These are phyloP conservation scores for Fraxinus americana DNA, from an alignment of 257 asterid species.

Conservation along the genomic window DNA sequence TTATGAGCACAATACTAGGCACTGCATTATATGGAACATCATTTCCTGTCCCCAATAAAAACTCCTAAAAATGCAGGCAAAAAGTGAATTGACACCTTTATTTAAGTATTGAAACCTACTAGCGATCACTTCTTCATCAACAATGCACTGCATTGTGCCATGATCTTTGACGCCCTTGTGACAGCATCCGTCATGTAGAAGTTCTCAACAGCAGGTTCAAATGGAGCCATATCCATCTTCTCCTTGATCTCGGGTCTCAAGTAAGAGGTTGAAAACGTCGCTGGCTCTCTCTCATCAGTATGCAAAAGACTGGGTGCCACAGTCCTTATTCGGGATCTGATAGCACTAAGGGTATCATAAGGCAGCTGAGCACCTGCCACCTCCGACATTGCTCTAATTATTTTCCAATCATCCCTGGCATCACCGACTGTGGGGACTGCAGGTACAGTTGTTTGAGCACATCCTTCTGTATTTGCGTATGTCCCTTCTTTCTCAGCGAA, in stretches of 20 bases:
- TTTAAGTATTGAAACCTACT: conserved; percentile 27
- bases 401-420: conserved; percentile 96
- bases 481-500: conserved; percentile 96
- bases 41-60: conserved; percentile 17
- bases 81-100: conserved; percentile 44
- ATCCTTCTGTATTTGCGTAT: conserved; percentile 88
- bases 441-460: conserved; percentile 81
- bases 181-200: conserved; percentile 95
- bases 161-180: conserved; percentile 95
- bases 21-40: conserved; percentile 25
- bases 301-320: conserved; percentile 89
- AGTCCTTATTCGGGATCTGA: conserved; percentile 67
- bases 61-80: conserved; percentile 28
- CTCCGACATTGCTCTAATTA: conserved; percentile 83
- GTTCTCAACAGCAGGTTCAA: conserved; percentile 61
- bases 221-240: conserved; percentile 56
- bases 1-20: conserved; percentile 59
- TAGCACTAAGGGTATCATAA: conserved; percentile 57
- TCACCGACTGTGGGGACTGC: conserved; percentile 99
- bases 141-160: conserved; percentile 91
- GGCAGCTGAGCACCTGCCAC: conserved; percentile 72
- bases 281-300: conserved; percentile 78
- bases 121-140: conserved; percentile 57
- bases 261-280: conserved; percentile 60
- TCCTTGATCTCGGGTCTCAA: conserved; percentile 72